A percentile compares a stretch with the other conserved stretches of the same genome.
phyloP scores from a whole-genome alignment of 176 grass and related monocot genomes.

The Zoysia pacifica region DNA sequence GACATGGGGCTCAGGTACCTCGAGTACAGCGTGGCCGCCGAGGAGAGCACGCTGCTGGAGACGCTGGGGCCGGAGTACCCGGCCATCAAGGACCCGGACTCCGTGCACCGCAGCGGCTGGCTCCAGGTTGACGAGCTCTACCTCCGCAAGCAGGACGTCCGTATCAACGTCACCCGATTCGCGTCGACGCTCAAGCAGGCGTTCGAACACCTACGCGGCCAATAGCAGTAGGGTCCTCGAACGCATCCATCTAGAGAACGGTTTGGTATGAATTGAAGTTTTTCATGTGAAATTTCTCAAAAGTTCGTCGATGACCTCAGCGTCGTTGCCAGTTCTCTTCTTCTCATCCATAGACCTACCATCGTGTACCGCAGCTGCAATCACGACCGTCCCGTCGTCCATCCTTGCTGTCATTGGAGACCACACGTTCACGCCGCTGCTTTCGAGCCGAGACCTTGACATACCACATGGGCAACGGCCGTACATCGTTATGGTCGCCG shows the following conservation, averaged over 20 bases:
- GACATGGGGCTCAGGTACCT: slow-evolving; percentile 70
- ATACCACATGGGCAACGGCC: not conserved
- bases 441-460: not conserved
- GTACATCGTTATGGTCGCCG: not conserved
- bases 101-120: slow-evolving; percentile 67
- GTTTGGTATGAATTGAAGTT: too few species aligned
- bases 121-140: slow-evolving; percentile 58
- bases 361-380: not conserved
- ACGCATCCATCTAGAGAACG: too few species aligned
- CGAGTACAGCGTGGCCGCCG: slow-evolving; percentile 58
- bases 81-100: slow-evolving; percentile 58
- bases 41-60: slow-evolving; percentile 74
- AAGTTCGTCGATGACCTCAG: too few species aligned
- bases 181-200: slow-evolving; percentile 54
- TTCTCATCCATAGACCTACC: too few species aligned
- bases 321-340: not conserved
- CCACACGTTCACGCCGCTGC: not conserved
- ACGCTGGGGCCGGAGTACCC: slow-evolving; percentile 63
- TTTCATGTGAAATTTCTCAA: too few species aligned
- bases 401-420: not conserved
- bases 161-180: slow-evolving; percentile 46
- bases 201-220: slow-evolving; percentile 41
- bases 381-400: not conserved
- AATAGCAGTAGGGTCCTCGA: not conserved
- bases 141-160: slow-evolving; percentile 71